A percentile compares a stretch with the other conserved stretches of the same genome.
These are phyloP conservation scores for Giardia duodenalis DNA, from an alignment of 208 protist species.

Conservation along the genomic window DNA sequence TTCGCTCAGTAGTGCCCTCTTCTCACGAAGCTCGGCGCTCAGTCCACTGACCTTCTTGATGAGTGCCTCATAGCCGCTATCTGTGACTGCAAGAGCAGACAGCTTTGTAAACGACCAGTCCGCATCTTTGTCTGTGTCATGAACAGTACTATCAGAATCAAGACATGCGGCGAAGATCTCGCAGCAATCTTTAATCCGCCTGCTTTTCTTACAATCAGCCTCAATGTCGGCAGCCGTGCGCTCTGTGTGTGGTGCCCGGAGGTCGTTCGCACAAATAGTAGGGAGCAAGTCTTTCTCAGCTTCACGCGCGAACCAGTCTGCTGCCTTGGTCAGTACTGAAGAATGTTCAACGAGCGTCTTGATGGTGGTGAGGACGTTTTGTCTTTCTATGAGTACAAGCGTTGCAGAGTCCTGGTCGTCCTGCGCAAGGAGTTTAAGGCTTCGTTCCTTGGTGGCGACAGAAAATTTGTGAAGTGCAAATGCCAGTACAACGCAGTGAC, in stretches of 20 bases:
- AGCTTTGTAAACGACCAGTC: background rate
- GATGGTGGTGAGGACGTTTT: background rate
- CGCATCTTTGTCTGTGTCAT: too few relatives aligned
- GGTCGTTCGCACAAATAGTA: background rate
- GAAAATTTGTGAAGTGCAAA: background rate
- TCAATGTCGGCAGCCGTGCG: background rate
- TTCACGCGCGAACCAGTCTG: background rate
- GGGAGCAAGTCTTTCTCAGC: background rate
- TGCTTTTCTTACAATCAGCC: background rate
- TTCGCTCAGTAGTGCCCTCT: background rate
- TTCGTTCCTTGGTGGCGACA: background rate
- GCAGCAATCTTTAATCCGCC: background rate
- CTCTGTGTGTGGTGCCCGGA: background rate
- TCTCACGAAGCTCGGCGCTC: background rate
- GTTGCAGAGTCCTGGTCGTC: background rate
- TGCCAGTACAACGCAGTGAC: background rate
- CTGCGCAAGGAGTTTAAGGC: background rate
- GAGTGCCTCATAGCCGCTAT: background rate
- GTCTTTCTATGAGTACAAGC: background rate
- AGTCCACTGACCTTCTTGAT: background rate
- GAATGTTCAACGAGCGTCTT: background rate
- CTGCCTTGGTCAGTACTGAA: background rate
- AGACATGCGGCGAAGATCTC: background rate
- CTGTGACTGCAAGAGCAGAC: background rate
- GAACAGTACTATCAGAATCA: background rate